Base-by-base conservation (phyloP, 2,329 filamentous ascomycete genomes). In the Lachnellula subtilissima region DNA sequence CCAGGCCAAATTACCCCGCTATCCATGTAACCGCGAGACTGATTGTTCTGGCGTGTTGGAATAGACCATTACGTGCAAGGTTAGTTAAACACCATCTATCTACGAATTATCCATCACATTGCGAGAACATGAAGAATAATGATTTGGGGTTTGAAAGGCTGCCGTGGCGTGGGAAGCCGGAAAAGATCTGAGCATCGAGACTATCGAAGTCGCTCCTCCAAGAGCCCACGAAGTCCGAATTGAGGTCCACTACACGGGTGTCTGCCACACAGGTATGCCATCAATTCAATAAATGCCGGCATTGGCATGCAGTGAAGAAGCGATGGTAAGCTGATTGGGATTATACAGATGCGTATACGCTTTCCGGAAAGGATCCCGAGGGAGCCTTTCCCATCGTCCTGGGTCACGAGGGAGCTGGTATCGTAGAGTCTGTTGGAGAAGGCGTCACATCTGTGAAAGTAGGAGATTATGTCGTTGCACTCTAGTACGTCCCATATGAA, bases 151-250 rank as follows among this genome's bases (percentile, higher is more conserved):
- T 12, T 14, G 22, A 61, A 65, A 86, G 87, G 94, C 94, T 65
- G 94, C 94, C 69, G 88, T 99, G 62, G 94, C 94, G 73, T 99
- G 94, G 94, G 93, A 92, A 76, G 91, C 94, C 48, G 92, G 89
- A 72, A 89, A 96, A 78, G 87, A 90, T 65, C 83, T 99, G 63
- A 85, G 80, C 68, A 82, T 97, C 65, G 94, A 99, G 77, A 90
- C 96, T 66, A 81, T 99, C 68, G 92, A 97, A 77, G 94, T 99
- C 64, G 84, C 81, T 52, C 88, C 93, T 61, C 94, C 94, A 58
- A 86, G 82, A 75, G 92, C 93, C 60, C 84, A 96, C 76, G 94
- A 99, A 78, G 94, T 99, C 71, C 90, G 94, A 69, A 96, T 99
- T 71, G 79, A 97, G 80, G 90, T 97, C 73, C 87, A 93, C 81